These are phyloP conservation scores for Diutina pseudorugosa DNA, from an alignment of 1,139 yeast species.

Conservation along the genomic window DNA sequence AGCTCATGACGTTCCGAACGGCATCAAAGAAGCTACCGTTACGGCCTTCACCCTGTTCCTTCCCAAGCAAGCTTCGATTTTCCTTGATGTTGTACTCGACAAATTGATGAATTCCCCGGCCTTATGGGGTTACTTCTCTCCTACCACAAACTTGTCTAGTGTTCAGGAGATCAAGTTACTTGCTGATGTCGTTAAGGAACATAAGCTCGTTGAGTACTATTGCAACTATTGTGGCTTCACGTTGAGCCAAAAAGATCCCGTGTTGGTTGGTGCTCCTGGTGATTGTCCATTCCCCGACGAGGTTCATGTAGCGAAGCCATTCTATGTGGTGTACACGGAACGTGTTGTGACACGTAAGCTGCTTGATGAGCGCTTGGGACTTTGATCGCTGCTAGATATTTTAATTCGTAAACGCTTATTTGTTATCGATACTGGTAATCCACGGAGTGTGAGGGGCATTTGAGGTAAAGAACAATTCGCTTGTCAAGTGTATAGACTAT, in stretches of 20 bases:
- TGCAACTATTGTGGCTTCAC: not conserved
- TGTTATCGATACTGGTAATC: too few relatives aligned
- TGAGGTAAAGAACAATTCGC: too few relatives aligned
- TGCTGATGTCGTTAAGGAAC: not conserved
- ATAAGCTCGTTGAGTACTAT: not conserved
- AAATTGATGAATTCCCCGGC: not conserved
- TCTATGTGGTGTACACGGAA: not conserved
- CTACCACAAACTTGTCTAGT: not conserved
- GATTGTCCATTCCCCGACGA: not conserved
- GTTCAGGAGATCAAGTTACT: not conserved
- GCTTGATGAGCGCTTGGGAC: not conserved
- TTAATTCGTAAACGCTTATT: too few relatives aligned
- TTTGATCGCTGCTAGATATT: not conserved
- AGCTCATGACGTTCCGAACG: not conserved
- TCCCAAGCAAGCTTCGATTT: not conserved
- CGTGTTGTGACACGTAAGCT: not conserved
- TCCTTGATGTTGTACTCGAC: not conserved
- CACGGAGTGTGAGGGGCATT: too few relatives aligned
- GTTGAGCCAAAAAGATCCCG: not conserved
- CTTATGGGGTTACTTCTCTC: not conserved
- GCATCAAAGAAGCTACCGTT: not conserved
- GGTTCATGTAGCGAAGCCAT: not conserved
- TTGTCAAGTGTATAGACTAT: too few relatives aligned
- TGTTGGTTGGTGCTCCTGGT: not conserved
- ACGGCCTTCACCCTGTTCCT: conserved; percentile 1